Evolutionary conservation across 2,329 filamentous ascomycete genomes (phyloP), one percentile per base, ranked within the genome.

Genomic region (Colletotrichum tabaci): DNA sequence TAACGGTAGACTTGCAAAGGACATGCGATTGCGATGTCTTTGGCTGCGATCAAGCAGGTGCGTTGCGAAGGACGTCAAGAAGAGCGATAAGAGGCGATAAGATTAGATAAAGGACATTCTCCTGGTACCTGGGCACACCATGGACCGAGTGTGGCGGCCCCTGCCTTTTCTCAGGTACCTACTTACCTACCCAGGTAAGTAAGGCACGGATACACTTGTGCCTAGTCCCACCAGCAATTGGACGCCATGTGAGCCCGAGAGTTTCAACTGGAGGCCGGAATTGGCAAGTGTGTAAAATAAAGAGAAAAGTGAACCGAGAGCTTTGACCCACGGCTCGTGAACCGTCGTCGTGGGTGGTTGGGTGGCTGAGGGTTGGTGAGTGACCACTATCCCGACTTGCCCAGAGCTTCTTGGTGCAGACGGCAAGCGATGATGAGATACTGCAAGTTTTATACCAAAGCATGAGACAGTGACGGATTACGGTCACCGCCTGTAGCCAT

Each of bases 291-390:
- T 44, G 18, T 30, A 18, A 44, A 38, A 35, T 61, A 67, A 23
- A 52, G 49, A 68, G 50, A 38, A 35, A 67, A 67, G 42, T 57
- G 49, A 71, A 52, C 44, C 44, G 44, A 62, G 50, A 71, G 68
- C 68, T 67, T 67, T 71, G 57, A 67, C 57, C 52, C 40, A 47
- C 21, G 49, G 49, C 50, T 21, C 55, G 16, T 23, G 21, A 63
- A 63, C 38, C 35, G 38, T 30, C 6, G n/a, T 26, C 12, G 38
- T 30, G 23, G 61, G 61, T 49, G 60, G 60, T 40, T 69, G 47
- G 46, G 35, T 38, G 53, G 16, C 18, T 10, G 50, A 50, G 21
- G 21, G 15, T 44, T 30, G 35, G 30, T 55, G 53, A 30, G 35
- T 40, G 30, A 38, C n/a, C 16, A 16, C n/a, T 15, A 12, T 12